Evolutionary conservation across 345 rosid genomes (phyloP).

Genomic region (Brassica rapa): DNA sequence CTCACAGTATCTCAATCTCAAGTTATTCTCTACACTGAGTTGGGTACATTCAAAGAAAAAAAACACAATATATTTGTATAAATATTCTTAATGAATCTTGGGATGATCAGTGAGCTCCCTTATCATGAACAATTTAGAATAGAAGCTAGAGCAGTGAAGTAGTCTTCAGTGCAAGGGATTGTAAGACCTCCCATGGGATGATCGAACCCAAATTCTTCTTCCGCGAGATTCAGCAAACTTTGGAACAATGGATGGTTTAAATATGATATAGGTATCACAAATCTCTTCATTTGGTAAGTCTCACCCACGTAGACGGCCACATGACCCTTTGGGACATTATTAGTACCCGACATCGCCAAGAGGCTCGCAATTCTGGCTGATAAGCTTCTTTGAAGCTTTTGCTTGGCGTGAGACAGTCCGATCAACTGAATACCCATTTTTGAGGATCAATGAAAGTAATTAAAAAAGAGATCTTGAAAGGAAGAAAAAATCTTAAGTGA

Average conservation of each 20-base stretch:
- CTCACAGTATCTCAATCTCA: slow-evolving; percentile 52
- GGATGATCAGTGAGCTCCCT: slow-evolving; percentile 8
- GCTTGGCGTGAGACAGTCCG: slow-evolving; percentile 65
- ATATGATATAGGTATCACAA: slow-evolving; percentile 67
- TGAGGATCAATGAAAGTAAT: slow-evolving; percentile 15
- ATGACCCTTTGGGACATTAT: slow-evolving; percentile 50
- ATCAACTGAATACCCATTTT: slow-evolving; percentile 58
- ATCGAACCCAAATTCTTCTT: slow-evolving; percentile 79
- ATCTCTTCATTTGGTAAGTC: slow-evolving; percentile 53
- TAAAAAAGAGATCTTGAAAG: not conserved
- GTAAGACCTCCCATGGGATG: slow-evolving; percentile 90
- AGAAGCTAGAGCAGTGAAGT: slow-evolving; percentile 56
- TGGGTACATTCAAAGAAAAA: not conserved
- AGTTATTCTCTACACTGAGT: slow-evolving; percentile 37
- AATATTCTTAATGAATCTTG: slow-evolving; percentile 1
- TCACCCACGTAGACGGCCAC: slow-evolving; percentile 43
- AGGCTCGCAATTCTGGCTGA: slow-evolving; percentile 48
- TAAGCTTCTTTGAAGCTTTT: slow-evolving; percentile 67
- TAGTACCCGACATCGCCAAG: slow-evolving; percentile 42
- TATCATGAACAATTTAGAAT: slow-evolving; percentile 47
- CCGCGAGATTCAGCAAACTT: slow-evolving; percentile 58
- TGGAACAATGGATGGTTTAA: slow-evolving; percentile 71
- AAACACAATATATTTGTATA: not conserved
- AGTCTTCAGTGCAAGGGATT: slow-evolving; percentile 75
- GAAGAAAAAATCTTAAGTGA: not conserved